Evolutionary conservation across 257 asterid species (phyloP).

Genomic region (Parsonsia alboflavescens): DNA sequence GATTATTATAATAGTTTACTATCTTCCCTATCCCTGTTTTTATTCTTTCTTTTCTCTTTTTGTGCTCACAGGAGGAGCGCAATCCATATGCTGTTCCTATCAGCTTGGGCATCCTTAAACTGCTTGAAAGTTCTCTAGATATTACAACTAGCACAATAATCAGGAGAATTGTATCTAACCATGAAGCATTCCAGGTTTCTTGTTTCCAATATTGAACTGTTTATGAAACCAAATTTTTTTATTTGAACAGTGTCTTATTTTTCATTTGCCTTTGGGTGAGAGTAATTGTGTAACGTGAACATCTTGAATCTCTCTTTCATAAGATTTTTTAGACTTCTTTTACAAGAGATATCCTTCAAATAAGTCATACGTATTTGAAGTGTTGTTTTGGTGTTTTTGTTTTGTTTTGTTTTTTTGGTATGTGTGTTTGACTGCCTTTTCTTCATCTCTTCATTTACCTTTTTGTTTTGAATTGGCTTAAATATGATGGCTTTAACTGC

Average conservation of each 20-base stretch:
- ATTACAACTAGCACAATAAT: slow-evolving; percentile 88
- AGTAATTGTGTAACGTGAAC: not conserved
- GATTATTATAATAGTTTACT: slow-evolving; percentile 8
- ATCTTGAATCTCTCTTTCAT: not conserved
- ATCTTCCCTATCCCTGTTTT: not conserved
- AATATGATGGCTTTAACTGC: not conserved
- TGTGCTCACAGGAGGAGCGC: slow-evolving; percentile 47
- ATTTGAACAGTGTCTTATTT: not conserved
- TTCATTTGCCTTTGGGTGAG: not conserved
- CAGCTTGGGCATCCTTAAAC: slow-evolving; percentile 59
- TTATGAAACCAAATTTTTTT: slow-evolving; percentile 3
- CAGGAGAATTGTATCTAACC: slow-evolving; percentile 85
- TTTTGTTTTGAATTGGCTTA: not conserved
- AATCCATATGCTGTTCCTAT: slow-evolving; percentile 75
- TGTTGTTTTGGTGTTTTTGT: no score
- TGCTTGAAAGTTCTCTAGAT: slow-evolving; percentile 83
- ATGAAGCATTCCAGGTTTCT: slow-evolving; percentile 85
- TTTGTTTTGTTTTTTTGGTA: not conserved
- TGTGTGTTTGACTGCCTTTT: not conserved
- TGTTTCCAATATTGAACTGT: slow-evolving; percentile 7
- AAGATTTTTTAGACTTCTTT: not conserved
- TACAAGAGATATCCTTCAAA: not conserved
- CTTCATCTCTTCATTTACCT: not conserved
- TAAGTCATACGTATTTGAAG: not conserved
- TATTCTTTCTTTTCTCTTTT: not conserved